Evolutionary conservation across 345 rosid species (phyloP).

Genomic region (Kernera saxatilis): DNA sequence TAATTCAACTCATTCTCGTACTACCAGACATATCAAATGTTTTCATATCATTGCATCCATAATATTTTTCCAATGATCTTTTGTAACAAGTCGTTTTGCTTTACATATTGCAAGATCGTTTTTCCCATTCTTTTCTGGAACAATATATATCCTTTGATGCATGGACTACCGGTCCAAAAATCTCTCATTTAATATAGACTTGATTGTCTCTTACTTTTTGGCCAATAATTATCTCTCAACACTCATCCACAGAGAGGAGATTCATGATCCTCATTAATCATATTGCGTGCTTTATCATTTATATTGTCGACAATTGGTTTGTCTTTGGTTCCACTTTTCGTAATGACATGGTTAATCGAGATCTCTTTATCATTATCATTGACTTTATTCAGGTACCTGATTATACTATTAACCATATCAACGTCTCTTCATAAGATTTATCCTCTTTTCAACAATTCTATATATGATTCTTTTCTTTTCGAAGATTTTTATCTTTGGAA

Average conservation of each 20-base stretch:
- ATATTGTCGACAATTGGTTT: not conserved
- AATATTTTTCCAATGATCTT: no score
- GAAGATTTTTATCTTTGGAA: no score
- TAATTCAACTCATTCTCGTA: no score
- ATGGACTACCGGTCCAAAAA: no score
- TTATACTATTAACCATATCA: not conserved
- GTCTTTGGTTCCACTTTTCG: not conserved
- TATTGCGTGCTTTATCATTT: not conserved
- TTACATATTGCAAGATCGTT: no score
- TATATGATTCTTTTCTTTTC: no score
- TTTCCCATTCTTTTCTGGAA: no score
- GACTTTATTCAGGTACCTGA: not conserved
- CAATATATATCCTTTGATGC: no score
- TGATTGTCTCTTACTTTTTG: no score
- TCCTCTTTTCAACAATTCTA: constrained; percentile 3
- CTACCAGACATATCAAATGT: no score
- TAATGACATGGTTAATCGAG: not conserved
- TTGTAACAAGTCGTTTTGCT: no score
- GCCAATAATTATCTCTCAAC: not conserved
- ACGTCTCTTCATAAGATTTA: not conserved
- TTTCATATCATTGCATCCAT: no score
- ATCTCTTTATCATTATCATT: not conserved
- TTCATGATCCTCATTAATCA: not conserved
- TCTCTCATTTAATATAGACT: not conserved
- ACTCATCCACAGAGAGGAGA: not conserved